phyloP scores from a whole-genome alignment of 805 yeast species.

The Kodamaea kaohsiungensis region DNA sequence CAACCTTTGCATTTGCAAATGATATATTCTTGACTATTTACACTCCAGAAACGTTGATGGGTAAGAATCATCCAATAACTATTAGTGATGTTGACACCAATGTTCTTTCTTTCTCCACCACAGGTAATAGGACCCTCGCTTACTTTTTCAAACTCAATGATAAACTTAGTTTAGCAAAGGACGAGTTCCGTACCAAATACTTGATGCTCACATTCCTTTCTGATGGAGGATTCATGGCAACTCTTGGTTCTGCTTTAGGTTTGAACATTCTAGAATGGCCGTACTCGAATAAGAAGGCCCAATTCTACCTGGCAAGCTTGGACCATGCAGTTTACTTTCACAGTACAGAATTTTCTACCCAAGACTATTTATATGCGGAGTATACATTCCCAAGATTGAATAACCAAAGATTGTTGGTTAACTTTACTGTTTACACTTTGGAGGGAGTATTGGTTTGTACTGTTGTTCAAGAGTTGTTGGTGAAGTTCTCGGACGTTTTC shows the following conservation, averaged over 20 bases:
- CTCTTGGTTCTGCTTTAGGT: constrained; percentile 28
- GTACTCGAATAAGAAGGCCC: neutral
- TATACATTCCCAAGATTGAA: constrained; percentile 29
- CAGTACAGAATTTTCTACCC: constrained; percentile 36
- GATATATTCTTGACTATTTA: constrained; percentile 27
- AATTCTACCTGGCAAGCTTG: constrained; percentile 37
- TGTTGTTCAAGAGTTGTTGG: constrained; percentile 35
- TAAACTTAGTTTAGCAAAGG: constrained; percentile 23
- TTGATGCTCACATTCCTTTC: constrained; percentile 23
- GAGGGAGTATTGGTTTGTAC: constrained; percentile 31
- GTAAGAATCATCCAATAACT: neutral
- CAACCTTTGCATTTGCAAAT: constrained; percentile 26
- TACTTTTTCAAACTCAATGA: constrained; percentile 32
- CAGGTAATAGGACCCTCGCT: constrained; percentile 23
- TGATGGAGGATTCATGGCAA: constrained; percentile 32
- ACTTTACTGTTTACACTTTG: constrained; percentile 24
- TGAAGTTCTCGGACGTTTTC: constrained; percentile 8
- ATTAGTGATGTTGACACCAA: neutral
- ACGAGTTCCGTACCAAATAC: constrained; percentile 18
- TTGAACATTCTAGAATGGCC: constrained; percentile 1
- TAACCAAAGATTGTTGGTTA: constrained; percentile 35
- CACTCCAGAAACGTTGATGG: constrained; percentile 19
- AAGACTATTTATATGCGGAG: constrained; percentile 36
- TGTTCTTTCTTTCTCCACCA: neutral
- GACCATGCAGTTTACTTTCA: constrained; percentile 39